Conservation (phyloP, 345 rosid genomes). For the Hibiscus syriacus region DNA sequence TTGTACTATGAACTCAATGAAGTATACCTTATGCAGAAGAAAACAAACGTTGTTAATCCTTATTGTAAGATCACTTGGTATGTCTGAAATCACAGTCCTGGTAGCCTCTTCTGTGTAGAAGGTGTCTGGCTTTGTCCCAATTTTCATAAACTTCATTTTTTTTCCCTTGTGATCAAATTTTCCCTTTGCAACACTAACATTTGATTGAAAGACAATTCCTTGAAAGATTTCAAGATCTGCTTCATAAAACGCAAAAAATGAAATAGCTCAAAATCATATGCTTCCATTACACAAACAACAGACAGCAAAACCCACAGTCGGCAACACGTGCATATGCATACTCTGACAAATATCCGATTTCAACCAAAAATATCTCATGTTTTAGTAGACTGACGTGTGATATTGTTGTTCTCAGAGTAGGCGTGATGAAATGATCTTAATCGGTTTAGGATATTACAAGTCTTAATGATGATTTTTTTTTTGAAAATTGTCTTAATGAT, state of each 20-base stretch:
- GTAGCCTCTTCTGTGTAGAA: slow-evolving; percentile 86
- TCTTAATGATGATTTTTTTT: no score
- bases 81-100: slow-evolving; percentile 65
- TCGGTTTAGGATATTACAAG: not conserved
- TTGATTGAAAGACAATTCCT: not conserved
- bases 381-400: not conserved
- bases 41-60: slow-evolving; percentile 56
- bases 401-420: not conserved
- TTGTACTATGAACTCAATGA: not conserved
- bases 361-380: not conserved
- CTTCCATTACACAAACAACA: not conserved
- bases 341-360: not conserved
- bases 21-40: slow-evolving; percentile 75
- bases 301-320: not conserved
- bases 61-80: slow-evolving; percentile 57
- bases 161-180: slow-evolving; percentile 16
- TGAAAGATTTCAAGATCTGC: not conserved
- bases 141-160: slow-evolving; percentile 96
- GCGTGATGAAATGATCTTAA: no score
- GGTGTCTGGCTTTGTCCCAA: slow-evolving; percentile 84
- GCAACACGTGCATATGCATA: slow-evolving; percentile 5
- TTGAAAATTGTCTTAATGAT: no score
- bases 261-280: not conserved
- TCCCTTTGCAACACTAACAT: slow-evolving; percentile 13
- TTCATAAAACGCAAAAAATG: not conserved